These are phyloP conservation scores for Discostella pseudostelligera DNA, from an alignment of 108 stramenopile genomes.

Conservation along the genomic window DNA sequence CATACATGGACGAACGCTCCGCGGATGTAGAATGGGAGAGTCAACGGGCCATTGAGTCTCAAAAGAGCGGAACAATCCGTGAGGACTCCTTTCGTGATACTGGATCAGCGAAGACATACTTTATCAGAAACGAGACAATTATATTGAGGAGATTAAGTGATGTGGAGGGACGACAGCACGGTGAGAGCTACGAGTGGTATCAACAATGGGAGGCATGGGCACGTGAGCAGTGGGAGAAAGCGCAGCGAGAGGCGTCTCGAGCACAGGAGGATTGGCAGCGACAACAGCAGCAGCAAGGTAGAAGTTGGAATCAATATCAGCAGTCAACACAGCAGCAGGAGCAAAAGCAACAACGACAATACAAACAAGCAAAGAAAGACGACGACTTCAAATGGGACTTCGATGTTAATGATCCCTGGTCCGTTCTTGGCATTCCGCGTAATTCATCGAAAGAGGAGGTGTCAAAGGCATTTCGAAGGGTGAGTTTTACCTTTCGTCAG, in stretches of 20 bases:
- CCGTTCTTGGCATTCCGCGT: conserved; percentile 61
- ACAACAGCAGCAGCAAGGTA: conserved; percentile 39
- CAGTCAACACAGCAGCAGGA: conserved; percentile 19
- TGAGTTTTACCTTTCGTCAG: neutral
- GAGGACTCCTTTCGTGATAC: conserved; percentile 58
- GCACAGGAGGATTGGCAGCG: conserved; percentile 54
- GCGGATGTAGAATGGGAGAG: conserved; percentile 81
- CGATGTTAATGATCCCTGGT: conserved; percentile 78
- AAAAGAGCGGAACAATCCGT: conserved; percentile 19
- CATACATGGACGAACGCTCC: conserved; percentile 60
- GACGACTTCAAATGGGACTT: conserved; percentile 78
- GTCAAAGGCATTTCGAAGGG: conserved; percentile 73
- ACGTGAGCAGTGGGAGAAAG: conserved; percentile 59
- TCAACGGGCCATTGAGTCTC: conserved; percentile 71
- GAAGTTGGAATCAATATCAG: conserved; percentile 44
- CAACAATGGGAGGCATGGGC: conserved; percentile 83
- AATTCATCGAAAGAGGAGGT: conserved; percentile 70
- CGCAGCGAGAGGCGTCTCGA: conserved; percentile 34
- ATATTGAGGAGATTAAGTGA: conserved; percentile 63
- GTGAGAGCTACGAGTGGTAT: conserved; percentile 73
- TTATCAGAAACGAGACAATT: conserved; percentile 41
- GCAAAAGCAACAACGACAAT: conserved; percentile 35
- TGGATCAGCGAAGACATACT: conserved; percentile 59
- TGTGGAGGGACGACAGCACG: conserved; percentile 43
- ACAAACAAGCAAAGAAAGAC: conserved; percentile 42